phyloP scores from a whole-genome alignment of 164 flowering plant genomes.

The Aristolochia contorta region DNA sequence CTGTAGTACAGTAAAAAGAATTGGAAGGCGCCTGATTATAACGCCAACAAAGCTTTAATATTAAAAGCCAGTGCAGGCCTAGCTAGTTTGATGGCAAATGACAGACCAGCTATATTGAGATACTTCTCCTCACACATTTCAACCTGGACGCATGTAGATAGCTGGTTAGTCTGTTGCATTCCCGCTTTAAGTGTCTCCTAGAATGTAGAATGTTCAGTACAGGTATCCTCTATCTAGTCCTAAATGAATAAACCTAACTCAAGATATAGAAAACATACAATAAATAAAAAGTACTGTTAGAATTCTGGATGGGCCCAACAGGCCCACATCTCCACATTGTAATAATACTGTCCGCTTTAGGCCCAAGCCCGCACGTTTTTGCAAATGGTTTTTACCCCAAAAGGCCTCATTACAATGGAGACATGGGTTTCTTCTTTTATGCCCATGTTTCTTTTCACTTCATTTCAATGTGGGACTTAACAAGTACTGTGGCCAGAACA shows the following conservation, averaged over 20 bases:
- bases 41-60: slow-evolving; percentile 29
- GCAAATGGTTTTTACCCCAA: too few relatives aligned
- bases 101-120: slow-evolving; percentile 39
- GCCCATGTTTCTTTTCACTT: too few relatives aligned
- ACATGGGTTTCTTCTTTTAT: too few relatives aligned
- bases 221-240: background rate
- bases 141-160: slow-evolving; percentile 33
- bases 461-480: too few relatives aligned
- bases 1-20: background rate
- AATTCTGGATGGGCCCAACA: too few relatives aligned
- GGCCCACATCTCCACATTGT: too few relatives aligned
- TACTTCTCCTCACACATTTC: slow-evolving; percentile 57
- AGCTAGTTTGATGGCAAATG: slow-evolving; percentile 49
- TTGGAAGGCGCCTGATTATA: slow-evolving; percentile 43
- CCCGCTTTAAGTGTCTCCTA: background rate
- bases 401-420: too few relatives aligned
- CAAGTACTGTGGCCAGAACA: too few relatives aligned
- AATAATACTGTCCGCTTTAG: too few relatives aligned
- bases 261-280: too few relatives aligned
- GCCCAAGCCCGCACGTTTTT: too few relatives aligned
- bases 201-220: background rate
- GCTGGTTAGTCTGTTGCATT: background rate
- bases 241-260: background rate
- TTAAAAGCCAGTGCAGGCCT: slow-evolving; percentile 49
- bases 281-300: too few relatives aligned